A percentile compares a stretch with the other conserved stretches of the same genome.
These are phyloP conservation scores for Colletotrichum tropicicola DNA, from an alignment of 2,329 filamentous ascomycete species.

Conservation along the genomic window DNA sequence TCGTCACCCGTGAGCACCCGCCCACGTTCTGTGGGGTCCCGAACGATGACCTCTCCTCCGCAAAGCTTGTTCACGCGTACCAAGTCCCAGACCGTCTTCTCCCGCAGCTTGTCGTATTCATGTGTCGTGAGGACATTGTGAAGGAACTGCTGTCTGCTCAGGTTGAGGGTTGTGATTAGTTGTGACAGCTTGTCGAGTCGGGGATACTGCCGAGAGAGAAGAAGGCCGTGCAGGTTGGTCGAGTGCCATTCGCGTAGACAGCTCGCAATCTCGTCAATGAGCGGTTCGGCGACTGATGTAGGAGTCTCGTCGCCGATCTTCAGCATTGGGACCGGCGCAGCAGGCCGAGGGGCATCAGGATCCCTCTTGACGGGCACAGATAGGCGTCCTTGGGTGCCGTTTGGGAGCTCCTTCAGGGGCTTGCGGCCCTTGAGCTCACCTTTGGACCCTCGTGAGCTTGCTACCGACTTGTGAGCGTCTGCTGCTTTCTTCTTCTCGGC, in stretches of 20 bases:
- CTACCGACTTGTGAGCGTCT: conserved; percentile 39
- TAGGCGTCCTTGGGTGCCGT: conserved; percentile 51
- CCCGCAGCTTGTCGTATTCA: conserved; percentile 82
- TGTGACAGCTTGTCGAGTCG: conserved; percentile 83
- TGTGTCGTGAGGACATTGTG: conserved; percentile 91
- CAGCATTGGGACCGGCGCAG: conserved; percentile 94
- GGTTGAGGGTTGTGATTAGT: conserved; percentile 84
- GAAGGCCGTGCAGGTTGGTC: conserved; percentile 90
- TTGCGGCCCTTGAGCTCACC: conserved; percentile 30
- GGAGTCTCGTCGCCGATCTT: conserved; percentile 98
- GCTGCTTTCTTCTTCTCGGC: conserved; percentile 45
- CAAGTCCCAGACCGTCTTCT: conserved; percentile 94
- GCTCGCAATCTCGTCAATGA: conserved; percentile 97
- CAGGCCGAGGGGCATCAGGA: conserved; percentile 76
- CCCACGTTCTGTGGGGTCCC: conserved; percentile 84
- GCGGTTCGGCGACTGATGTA: conserved; percentile 85
- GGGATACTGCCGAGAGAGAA: conserved; percentile 83
- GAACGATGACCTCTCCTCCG: conserved; percentile 92
- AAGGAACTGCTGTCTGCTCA: conserved; percentile 86
- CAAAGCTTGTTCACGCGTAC: conserved; percentile 95
- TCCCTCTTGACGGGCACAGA: conserved; percentile 65
- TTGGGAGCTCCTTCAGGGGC: conserved; percentile 43
- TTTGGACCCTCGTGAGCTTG: conserved; percentile 31
- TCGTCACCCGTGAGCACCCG: conserved; percentile 91
- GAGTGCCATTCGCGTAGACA: conserved; percentile 99